These are phyloP conservation scores for Nothopassalora personata DNA, from an alignment of 2,329 filamentous ascomycete genomes.

Conservation along the genomic window DNA sequence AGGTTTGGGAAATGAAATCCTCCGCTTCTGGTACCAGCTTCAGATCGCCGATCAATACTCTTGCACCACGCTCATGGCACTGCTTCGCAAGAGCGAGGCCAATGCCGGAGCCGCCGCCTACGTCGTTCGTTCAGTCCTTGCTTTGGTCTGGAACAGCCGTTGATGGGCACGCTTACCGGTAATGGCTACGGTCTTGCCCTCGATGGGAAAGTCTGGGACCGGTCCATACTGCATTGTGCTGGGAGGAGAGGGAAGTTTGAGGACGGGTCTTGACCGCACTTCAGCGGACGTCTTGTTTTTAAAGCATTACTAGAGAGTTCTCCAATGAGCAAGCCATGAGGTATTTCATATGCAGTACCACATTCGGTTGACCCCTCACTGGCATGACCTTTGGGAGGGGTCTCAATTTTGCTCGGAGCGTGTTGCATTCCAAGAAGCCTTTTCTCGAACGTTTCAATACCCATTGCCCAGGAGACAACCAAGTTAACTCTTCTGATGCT, in stretches of 20 bases:
- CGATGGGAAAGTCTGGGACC: conserved; percentile 18
- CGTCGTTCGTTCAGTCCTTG: background rate
- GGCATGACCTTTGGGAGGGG: background rate
- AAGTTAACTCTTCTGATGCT: no score
- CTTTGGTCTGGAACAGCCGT: background rate
- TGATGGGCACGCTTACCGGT: conserved; percentile 5
- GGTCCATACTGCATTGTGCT: conserved; percentile 19
- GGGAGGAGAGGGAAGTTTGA: background rate
- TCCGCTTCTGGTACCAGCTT: conserved; percentile 19
- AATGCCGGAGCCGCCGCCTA: conserved; percentile 15
- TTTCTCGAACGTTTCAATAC: background rate
- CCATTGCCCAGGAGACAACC: no score
- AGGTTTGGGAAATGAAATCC: conserved; percentile 6
- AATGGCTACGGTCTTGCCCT: conserved; percentile 18
- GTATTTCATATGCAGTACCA: background rate
- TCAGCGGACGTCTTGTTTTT: background rate
- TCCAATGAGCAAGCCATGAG: background rate
- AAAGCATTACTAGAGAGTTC: background rate
- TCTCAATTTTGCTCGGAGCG: background rate
- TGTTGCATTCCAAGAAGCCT: background rate
- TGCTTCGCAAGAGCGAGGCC: conserved; percentile 16
- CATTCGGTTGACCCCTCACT: background rate
- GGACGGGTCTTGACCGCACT: background rate
- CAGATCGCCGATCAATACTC: conserved; percentile 19
- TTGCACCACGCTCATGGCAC: conserved; percentile 17